phyloP scores from a whole-genome alignment of 306 rosid genomes.

The Lathyrus sativus region DNA sequence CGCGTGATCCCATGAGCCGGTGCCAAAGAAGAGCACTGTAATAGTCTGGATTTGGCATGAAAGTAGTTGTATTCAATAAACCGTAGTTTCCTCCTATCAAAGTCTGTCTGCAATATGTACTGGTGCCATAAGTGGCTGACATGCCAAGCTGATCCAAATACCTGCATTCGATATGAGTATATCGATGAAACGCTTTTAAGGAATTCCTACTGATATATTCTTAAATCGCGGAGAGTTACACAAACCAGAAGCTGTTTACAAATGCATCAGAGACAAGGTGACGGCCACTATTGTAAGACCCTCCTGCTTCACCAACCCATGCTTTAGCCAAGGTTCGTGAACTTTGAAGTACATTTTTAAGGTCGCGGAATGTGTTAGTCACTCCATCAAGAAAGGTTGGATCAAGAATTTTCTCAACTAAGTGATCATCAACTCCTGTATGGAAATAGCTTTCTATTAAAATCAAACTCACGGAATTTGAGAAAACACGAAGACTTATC shows the following conservation, averaged over 20 bases:
- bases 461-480: constrained; percentile 15
- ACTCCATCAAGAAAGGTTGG: constrained; percentile 67
- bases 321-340: constrained; percentile 59
- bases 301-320: constrained; percentile 99
- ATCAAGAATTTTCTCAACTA: constrained; percentile 65
- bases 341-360: constrained; percentile 52
- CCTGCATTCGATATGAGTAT: constrained; percentile 47
- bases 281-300: constrained; percentile 89
- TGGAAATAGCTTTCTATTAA: constrained; percentile 24
- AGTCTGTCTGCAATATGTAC: constrained; percentile 87
- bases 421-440: constrained; percentile 70
- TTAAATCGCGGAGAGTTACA: constrained; percentile 33
- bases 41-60: constrained; percentile 80
- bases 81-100: constrained; percentile 96
- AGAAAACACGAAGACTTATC: constrained; percentile 8
- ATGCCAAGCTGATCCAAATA: constrained; percentile 93
- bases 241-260: constrained; percentile 77
- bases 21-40: constrained; percentile 95
- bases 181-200: constrained; percentile 13
- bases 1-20: constrained; percentile 80
- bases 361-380: constrained; percentile 58
- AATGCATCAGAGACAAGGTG: constrained; percentile 82
- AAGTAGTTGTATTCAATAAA: constrained; percentile 62
- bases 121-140: constrained; percentile 78
- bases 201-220: background rate